Conservation (phyloP, 2,329 filamentous ascomycete species). For the Penicillium decumbens region DNA sequence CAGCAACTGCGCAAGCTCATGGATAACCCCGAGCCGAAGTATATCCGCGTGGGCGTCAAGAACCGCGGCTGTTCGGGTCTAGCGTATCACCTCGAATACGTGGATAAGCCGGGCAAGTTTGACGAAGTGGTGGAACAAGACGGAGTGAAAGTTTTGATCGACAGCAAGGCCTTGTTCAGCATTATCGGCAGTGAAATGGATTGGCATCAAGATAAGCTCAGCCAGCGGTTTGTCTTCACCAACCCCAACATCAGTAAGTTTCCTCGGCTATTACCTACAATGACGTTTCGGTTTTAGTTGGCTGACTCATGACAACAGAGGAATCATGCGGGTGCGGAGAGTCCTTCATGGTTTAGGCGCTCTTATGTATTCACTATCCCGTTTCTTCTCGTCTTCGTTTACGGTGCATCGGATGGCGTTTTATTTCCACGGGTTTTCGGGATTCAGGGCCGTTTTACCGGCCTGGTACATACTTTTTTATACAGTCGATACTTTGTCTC, state of each 20-base stretch:
- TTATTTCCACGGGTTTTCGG: constrained; percentile 18
- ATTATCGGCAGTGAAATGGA: constrained; percentile 99
- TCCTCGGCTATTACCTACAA: background rate
- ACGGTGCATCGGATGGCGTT: constrained; percentile 40
- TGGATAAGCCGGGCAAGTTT: constrained; percentile 81
- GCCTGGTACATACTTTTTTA: constrained; percentile 24
- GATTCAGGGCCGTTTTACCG: constrained; percentile 11
- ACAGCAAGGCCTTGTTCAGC: constrained; percentile 95
- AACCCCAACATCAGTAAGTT: constrained; percentile 97
- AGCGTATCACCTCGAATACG: constrained; percentile 90
- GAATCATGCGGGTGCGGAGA: constrained; percentile 95
- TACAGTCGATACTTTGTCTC: constrained; percentile 17
- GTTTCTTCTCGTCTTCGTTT: constrained; percentile 21
- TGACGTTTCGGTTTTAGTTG: background rate
- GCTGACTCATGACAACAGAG: constrained; percentile 55
- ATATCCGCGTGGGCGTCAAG: constrained; percentile 90
- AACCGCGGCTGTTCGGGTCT: constrained; percentile 92
- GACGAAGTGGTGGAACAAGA: constrained; percentile 95
- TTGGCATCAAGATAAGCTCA: constrained; percentile 94
- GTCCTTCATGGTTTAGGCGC: constrained; percentile 73
- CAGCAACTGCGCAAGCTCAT: constrained; percentile 71
- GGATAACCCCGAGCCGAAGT: constrained; percentile 79
- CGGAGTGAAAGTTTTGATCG: constrained; percentile 89
- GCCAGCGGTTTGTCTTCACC: constrained; percentile 84
- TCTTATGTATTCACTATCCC: constrained; percentile 11